Evolutionary conservation across 2,329 filamentous ascomycete genomes (phyloP), one percentile per base, ranked within the genome.

Genomic region (Blumeria hordei): DNA sequence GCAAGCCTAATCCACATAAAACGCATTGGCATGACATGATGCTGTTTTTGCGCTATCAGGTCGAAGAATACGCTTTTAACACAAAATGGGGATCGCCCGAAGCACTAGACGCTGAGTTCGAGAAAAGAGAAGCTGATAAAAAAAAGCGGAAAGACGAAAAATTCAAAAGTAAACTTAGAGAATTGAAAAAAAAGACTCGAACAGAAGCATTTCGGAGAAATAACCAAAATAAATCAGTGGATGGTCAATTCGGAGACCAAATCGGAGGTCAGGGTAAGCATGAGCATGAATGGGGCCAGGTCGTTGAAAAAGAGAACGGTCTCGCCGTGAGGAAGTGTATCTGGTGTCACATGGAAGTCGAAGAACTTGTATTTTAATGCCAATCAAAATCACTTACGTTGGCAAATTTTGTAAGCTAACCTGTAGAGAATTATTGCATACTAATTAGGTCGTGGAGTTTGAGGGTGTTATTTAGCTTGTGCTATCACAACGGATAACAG

Each of bases 21-120:
- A 80, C 84, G 0, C 88, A 88, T 57, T 98, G 88, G 86, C 88
- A 95, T 67, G 87, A 94, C 71, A 98, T 98, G 92, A 94, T 94
- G 82, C 76, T 98, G 2, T 98, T 92, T 66, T 73, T 98, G 21
- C 83, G 92, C 0, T 93, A 80, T 58, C 92, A 98, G 65, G 85
- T 98, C 1, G 92, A 98, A 65, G 87, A 88, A 56, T 95, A 95
- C 65, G 92, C 90, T 0, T 82, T 96, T 62, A 78, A 71, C 0
- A 80, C 78, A 60, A 95, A 95, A 70, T 98, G 92, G 92, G 92
- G 92, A 0, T 87, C 83, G 0, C 69, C 85, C 0, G 88, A 92
- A 64, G 84, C 81, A 0, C 70, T 96, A 4, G 92, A 96, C 65
- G 85, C 77, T 5, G 90, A 96, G 69, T 96, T 92, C 62, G 85